phyloP scores from a whole-genome alignment of 1,284 basidiomycete species.

The Erythrobasidium hasegawianum region DNA sequence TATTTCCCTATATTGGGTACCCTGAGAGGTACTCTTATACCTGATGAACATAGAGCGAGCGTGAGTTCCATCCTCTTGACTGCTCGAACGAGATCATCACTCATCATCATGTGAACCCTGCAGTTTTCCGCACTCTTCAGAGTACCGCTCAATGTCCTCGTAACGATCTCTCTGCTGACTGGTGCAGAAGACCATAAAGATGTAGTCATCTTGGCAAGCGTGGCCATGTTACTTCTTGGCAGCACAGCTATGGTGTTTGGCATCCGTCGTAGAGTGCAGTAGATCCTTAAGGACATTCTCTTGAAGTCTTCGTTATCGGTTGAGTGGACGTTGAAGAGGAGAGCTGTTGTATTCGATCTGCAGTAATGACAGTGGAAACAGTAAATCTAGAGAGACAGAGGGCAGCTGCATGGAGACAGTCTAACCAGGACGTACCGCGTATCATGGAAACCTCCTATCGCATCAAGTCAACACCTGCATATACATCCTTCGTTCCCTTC shows the following conservation, averaged over 20 bases:
- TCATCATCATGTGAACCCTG: not conserved
- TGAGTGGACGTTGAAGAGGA: no score
- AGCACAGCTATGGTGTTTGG: conserved; percentile 22
- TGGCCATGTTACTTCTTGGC: conserved; percentile 24
- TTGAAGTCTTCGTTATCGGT: no score
- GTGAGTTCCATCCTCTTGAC: conserved; percentile 53
- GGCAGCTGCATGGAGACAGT: no score
- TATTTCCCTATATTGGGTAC: conserved; percentile 75
- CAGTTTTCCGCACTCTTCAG: conserved; percentile 68
- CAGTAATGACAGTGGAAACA: no score
- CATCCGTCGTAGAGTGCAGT: conserved; percentile 25
- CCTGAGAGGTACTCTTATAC: conserved; percentile 63
- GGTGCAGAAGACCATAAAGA: conserved; percentile 49
- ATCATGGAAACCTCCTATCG: no score
- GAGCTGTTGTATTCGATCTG: no score
- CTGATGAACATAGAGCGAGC: conserved; percentile 68
- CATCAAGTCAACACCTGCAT: no score
- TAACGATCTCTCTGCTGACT: conserved; percentile 64
- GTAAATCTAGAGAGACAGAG: no score
- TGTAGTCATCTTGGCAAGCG: conserved; percentile 31
- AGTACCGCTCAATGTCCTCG: conserved; percentile 68
- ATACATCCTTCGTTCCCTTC: no score
- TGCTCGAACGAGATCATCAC: no score
- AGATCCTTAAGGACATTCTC: no score
- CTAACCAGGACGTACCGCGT: no score